phyloP scores from a whole-genome alignment of 2,329 filamentous ascomycete genomes.

The Onygenales sp. region DNA sequence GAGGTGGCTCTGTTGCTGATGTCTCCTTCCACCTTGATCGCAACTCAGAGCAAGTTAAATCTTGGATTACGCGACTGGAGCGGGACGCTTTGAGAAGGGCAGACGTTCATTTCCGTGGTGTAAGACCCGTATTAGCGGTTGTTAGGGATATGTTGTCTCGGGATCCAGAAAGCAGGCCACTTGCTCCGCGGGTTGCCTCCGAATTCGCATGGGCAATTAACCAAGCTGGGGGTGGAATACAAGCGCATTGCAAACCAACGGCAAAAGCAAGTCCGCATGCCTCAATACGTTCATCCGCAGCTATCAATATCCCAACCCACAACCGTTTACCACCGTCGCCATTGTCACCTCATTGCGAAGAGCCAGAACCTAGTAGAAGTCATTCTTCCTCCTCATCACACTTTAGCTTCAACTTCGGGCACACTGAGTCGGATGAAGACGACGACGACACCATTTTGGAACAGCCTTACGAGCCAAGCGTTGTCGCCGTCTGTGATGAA shows the following conservation, averaged over 20 bases:
- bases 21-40: constrained; percentile 46
- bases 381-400: not conserved
- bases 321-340: not conserved
- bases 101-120: constrained; percentile 27
- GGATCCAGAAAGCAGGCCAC: constrained; percentile 23
- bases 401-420: not conserved
- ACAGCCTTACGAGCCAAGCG: not conserved
- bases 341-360: not conserved
- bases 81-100: constrained; percentile 37
- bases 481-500: not conserved
- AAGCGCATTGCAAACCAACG: not conserved
- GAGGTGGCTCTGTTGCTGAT: constrained; percentile 43
- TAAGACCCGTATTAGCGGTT: constrained; percentile 29
- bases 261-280: not conserved
- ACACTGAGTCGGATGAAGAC: not conserved
- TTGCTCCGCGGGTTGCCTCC: constrained; percentile 22
- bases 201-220: constrained; percentile 16
- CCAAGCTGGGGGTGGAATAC: constrained; percentile 9
- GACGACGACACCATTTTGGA: not conserved
- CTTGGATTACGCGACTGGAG: constrained; percentile 46
- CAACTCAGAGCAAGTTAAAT: constrained; percentile 45
- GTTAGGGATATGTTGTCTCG: constrained; percentile 28
- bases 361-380: not conserved
- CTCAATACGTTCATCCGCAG: not conserved
- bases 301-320: not conserved